Base-by-base conservation (phyloP, 164 flowering plant genomes). In the Sextonia rubra region DNA sequence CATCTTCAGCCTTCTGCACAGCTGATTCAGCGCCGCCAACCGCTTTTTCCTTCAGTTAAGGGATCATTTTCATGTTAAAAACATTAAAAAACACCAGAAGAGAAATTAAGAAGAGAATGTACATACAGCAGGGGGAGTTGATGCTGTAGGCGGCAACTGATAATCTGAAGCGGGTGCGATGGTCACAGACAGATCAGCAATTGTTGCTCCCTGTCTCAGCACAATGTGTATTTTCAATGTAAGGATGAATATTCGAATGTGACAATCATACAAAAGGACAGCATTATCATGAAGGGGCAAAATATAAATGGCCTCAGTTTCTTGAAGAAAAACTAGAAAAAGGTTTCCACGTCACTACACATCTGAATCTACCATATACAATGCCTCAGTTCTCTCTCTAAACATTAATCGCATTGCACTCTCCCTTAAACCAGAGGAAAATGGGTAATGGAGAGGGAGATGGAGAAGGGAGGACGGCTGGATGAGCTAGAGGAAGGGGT, bases 1-100 rank as follows among this genome's bases (percentile, higher is more conserved):
- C 95, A 80, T 94, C 98, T 80, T 94, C 97, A 25, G 98, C 95
- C 81, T 91, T 92, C 60, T 86, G 90, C 14, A 90, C 71, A 58
- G 91, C 96, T 69, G 98, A 86, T 71, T 82, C 93, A 68, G 86
- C 78, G 65, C 85, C 86, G 77, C 80, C 76, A 17, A 81, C 80
- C 55, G 78, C 65, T 26, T 82, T 81, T 29, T 82, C 84, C 25
- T 77, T 63, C 32, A 26, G 12, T 52, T 52, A 52, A 52, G 14
- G 20, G 58, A 18, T 52, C 17, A 52, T 18, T 52, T 18, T 52
- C 17, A 52, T 52, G 20, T 52, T 14, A 47, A 68, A 25, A 47
- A 20, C 26, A 47, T 3, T 20, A 70, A 15, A 27, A 56, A 56
- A 52, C 30, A 55, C 17, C 68, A 8, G 58, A 49, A 65, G 52